phyloP scores from a whole-genome alignment of 1,284 basidiomycete species.

The Irpex rosettiformis region DNA sequence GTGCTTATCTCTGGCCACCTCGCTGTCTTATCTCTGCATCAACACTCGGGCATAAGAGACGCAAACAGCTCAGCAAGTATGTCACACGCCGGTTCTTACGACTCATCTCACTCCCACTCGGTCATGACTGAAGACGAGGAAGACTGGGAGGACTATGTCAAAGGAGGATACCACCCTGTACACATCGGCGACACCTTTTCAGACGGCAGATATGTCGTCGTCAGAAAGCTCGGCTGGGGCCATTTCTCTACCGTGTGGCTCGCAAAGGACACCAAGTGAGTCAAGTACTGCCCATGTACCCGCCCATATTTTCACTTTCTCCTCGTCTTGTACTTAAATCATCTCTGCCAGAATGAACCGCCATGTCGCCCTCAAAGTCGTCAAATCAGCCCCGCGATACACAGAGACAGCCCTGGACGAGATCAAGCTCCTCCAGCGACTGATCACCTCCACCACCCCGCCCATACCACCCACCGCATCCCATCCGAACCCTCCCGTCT shows the following conservation, averaged over 20 bases:
- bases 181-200: conserved; percentile 94
- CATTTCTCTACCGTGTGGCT: conserved; percentile 97
- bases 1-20: conserved; percentile 12
- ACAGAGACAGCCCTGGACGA: conserved; percentile 98
- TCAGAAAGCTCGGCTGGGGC: conserved; percentile 97
- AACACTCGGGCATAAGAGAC: conserved; percentile 10
- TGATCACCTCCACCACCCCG: conserved; percentile 86
- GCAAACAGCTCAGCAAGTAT: conserved; percentile 22
- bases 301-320: conserved; percentile 9
- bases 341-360: conserved; percentile 69
- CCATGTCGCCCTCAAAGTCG: conserved; percentile 98
- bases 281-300: conserved; percentile 15
- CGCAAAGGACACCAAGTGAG: conserved; percentile 82
- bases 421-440: conserved; percentile 90
- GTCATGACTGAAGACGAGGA: conserved; percentile 79
- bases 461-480: conserved; percentile 52
- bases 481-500: conserved; percentile 60
- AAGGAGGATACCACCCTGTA: conserved; percentile 94
- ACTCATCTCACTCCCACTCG: conserved; percentile 52
- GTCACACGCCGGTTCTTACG: conserved; percentile 45
- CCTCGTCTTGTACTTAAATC: background rate
- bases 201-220: conserved; percentile 85
- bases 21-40: conserved; percentile 11
- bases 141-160: conserved; percentile 85
- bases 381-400: conserved; percentile 96